Conservation (phyloP, 371 early-diverging fungal species). For the Chytridiales sp. region DNA sequence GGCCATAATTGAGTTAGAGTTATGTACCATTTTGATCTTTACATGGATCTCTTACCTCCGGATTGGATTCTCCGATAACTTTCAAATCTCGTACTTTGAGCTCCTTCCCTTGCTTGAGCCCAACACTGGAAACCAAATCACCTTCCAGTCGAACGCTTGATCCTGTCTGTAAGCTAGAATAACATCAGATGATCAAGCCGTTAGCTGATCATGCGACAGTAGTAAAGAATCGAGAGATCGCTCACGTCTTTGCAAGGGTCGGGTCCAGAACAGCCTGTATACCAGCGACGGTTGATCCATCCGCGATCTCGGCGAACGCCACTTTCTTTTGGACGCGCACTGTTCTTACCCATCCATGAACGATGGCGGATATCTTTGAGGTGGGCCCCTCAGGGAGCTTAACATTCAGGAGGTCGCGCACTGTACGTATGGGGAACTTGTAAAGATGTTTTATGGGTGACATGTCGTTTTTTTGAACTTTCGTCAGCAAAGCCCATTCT, state of each 20-base stretch:
- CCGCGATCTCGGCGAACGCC: conserved; percentile 73
- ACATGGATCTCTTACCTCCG: conserved; percentile 46
- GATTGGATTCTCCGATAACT: conserved; percentile 68
- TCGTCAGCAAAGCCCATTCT: no score
- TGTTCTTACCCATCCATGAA: conserved; percentile 82
- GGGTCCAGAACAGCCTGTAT: conserved; percentile 68
- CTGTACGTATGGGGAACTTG: conserved; percentile 10
- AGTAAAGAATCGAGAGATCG: conserved; percentile 2
- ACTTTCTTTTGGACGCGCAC: conserved; percentile 76
- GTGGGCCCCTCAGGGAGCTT: neutral
- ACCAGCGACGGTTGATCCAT: conserved; percentile 70
- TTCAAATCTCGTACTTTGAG: conserved; percentile 59
- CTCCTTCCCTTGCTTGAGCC: conserved; percentile 73
- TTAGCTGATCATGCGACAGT: neutral
- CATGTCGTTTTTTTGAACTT: no score
- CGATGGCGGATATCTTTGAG: conserved; percentile 9
- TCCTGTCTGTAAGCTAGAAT: conserved; percentile 63
- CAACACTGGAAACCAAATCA: conserved; percentile 62
- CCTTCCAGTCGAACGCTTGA: conserved; percentile 70
- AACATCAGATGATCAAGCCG: neutral
- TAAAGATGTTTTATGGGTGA: no score
- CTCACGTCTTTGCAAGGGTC: conserved; percentile 53
- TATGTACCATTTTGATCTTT: neutral
- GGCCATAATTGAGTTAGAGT: no score
- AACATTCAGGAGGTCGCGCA: neutral